phyloP scores from a whole-genome alignment of 306 rosid species.

The Dalbergia oliveri region DNA sequence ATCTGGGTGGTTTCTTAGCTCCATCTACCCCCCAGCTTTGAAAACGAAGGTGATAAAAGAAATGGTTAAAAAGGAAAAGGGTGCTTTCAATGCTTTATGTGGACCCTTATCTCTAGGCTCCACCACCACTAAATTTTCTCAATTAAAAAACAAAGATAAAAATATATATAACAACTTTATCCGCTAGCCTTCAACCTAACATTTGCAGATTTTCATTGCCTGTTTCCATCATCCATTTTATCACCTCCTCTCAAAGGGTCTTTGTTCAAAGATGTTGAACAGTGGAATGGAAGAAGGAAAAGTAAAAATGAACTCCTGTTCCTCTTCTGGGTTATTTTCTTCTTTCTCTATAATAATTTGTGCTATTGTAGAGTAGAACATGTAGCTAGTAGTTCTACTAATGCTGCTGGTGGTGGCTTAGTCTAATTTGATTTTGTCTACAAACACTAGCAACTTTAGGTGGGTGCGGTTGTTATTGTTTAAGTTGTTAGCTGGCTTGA shows the following conservation, averaged over 20 bases:
- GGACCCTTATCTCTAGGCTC: slow-evolving; percentile 49
- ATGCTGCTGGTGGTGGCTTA: not conserved
- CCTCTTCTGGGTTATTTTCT: not conserved
- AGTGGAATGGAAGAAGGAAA: not conserved
- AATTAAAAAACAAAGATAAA: not conserved
- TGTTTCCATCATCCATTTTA: slow-evolving; percentile 27
- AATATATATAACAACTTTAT: slow-evolving; percentile 45
- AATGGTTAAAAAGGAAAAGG: slow-evolving; percentile 42
- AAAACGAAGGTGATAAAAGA: slow-evolving; percentile 49
- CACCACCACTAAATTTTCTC: not conserved
- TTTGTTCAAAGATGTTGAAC: slow-evolving; percentile 40
- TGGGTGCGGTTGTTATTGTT: slow-evolving; percentile 60
- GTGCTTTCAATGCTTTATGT: slow-evolving; percentile 43
- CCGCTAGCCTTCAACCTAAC: slow-evolving; percentile 62
- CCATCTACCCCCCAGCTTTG: slow-evolving; percentile 64
- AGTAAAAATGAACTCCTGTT: slow-evolving; percentile 7
- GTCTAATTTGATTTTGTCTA: slow-evolving; percentile 48
- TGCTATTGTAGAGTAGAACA: slow-evolving; percentile 23
- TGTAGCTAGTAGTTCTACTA: slow-evolving; percentile 30
- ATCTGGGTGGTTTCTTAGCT: slow-evolving; percentile 58
- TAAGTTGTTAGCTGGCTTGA: slow-evolving; percentile 54
- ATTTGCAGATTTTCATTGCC: slow-evolving; percentile 47
- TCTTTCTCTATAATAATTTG: not conserved
- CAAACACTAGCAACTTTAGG: slow-evolving; percentile 49
- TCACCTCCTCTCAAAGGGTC: slow-evolving; percentile 4